Conservation (phyloP, 2,329 filamentous ascomycete genomes). For the Bretziella fagacearum region DNA sequence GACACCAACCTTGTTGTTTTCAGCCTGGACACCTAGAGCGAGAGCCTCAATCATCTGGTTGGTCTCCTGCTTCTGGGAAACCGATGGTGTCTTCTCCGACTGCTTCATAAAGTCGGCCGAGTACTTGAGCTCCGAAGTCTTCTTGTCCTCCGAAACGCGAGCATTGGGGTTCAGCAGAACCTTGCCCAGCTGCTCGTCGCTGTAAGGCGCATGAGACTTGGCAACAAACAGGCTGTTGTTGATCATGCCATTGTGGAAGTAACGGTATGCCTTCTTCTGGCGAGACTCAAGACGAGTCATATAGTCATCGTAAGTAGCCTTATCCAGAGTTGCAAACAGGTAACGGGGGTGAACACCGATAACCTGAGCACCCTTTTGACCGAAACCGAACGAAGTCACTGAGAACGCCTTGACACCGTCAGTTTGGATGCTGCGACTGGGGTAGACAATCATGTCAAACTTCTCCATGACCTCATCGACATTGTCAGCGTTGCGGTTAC, state of each 20-base stretch:
- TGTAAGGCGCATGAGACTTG: slow-evolving; percentile 82
- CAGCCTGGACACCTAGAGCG: slow-evolving; percentile 44
- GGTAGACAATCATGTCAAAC: slow-evolving; percentile 96
- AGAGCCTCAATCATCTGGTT: slow-evolving; percentile 62
- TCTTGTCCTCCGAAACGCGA: slow-evolving; percentile 72
- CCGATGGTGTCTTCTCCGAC: slow-evolving; percentile 35
- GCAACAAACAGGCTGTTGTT: slow-evolving; percentile 97
- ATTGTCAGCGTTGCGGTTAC: slow-evolving; percentile 96
- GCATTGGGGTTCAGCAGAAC: slow-evolving; percentile 91
- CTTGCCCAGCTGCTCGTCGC: slow-evolving; percentile 66
- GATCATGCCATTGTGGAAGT: slow-evolving; percentile 95
- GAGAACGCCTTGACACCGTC: slow-evolving; percentile 98
- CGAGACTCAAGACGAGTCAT: slow-evolving; percentile 74
- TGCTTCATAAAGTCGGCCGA: slow-evolving; percentile 52
- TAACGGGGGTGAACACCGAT: slow-evolving; percentile 96
- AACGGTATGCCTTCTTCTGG: slow-evolving; percentile 97
- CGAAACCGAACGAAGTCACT: slow-evolving; percentile 97
- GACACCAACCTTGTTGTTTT: slow-evolving; percentile 70
- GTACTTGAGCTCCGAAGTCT: slow-evolving; percentile 63
- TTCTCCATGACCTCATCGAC: slow-evolving; percentile 92
- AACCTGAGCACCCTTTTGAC: slow-evolving; percentile 94
- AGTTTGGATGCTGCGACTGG: slow-evolving; percentile 86
- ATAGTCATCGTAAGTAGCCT: slow-evolving; percentile 67
- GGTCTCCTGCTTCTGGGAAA: slow-evolving; percentile 42
- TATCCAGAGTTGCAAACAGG: slow-evolving; percentile 83